These are phyloP conservation scores for Pyricularia sp. DNA, from an alignment of 2,329 filamentous ascomycete species.

Conservation along the genomic window DNA sequence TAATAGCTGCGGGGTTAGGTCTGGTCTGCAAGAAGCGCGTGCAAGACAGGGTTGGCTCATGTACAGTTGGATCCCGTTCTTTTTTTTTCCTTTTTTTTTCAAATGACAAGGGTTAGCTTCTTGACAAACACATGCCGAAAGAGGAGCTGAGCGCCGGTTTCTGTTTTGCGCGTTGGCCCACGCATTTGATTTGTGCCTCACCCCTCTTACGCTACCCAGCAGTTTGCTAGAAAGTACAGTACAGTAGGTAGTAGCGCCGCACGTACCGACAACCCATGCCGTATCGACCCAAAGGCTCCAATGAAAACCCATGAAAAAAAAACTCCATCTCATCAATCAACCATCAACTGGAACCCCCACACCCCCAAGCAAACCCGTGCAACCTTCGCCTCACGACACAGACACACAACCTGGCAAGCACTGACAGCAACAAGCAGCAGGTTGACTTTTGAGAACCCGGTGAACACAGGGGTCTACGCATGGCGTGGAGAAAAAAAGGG, in stretches of 20 bases:
- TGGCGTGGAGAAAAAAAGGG: background rate
- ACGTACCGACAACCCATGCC: too few species aligned
- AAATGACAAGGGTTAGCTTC: background rate
- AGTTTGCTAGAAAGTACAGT: too few species aligned
- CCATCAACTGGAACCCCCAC: background rate
- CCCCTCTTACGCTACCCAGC: background rate
- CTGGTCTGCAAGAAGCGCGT: background rate
- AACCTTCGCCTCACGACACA: background rate
- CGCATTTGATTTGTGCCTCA: background rate
- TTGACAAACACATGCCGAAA: slow-evolving; percentile 4
- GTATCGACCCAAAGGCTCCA: background rate
- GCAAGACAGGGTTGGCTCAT: background rate
- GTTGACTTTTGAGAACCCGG: background rate
- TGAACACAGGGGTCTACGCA: background rate
- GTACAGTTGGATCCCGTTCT: background rate
- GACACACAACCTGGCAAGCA: background rate
- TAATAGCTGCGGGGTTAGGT: background rate
- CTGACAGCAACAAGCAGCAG: background rate
- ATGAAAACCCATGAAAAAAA: background rate
- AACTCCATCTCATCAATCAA: background rate
- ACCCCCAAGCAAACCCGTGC: background rate
- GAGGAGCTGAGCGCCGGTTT: slow-evolving; percentile 1
- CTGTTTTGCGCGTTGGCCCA: background rate
- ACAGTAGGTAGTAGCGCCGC: too few species aligned
- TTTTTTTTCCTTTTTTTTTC: background rate